phyloP scores from a whole-genome alignment of 2,329 filamentous ascomycete genomes.

The Parascedosporium putredinis region DNA sequence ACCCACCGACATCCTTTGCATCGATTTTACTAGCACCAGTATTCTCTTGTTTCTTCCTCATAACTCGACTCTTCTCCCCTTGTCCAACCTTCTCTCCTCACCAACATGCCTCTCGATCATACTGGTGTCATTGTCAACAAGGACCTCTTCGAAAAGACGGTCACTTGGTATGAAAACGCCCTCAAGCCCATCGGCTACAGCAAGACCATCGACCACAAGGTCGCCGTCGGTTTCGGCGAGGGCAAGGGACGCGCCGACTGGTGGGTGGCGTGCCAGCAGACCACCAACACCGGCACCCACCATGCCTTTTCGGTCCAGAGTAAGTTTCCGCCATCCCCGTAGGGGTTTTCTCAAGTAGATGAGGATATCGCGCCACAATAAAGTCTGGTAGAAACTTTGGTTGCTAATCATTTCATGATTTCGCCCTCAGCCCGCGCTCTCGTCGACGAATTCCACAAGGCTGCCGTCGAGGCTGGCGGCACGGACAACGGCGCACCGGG shows the following conservation, averaged over 20 bases:
- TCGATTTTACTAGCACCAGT: neutral
- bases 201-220: slow-evolving; percentile 17
- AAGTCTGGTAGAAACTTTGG: no score
- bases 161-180: slow-evolving; percentile 24
- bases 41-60: neutral
- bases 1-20: no score
- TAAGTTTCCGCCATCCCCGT: no score
- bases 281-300: neutral
- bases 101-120: slow-evolving; percentile 25
- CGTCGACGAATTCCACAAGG: slow-evolving; percentile 33
- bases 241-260: neutral
- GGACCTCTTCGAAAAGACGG: slow-evolving; percentile 17
- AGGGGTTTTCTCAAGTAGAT: no score
- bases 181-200: slow-evolving; percentile 27
- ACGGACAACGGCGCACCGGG: slow-evolving; percentile 40
- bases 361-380: no score
- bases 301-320: neutral
- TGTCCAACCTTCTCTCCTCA: neutral
- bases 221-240: slow-evolving; percentile 14
- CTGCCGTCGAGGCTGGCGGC: slow-evolving; percentile 31
- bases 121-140: slow-evolving; percentile 20
- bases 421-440: slow-evolving; percentile 22
- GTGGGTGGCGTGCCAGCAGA: neutral
- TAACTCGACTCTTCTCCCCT: neutral
- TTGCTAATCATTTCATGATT: neutral